Evolutionary conservation across 352 stramenopile genomes (phyloP).

Genomic region (Globisporangium lucens): DNA sequence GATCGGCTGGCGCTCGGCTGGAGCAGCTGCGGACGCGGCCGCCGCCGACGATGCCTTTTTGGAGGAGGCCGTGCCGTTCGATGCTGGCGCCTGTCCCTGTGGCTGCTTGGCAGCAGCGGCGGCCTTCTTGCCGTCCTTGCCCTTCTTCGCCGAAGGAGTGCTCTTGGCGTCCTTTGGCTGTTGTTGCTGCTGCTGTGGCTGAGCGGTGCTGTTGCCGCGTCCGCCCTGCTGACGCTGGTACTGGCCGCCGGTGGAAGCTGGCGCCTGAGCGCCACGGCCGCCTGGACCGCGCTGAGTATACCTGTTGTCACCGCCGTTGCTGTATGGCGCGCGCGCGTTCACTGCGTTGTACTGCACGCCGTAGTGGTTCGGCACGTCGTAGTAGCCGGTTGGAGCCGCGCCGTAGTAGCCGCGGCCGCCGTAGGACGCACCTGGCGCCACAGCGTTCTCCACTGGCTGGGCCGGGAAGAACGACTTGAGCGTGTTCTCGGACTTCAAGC

Average conservation of each 20-base stretch:
- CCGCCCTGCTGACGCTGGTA: conserved; percentile 27
- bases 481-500: conserved; percentile 92
- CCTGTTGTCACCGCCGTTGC: conserved; percentile 31
- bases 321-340: conserved; percentile 42
- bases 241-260: conserved; percentile 17
- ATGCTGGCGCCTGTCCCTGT: conserved; percentile 20
- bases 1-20: conserved; percentile 66
- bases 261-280: conserved; percentile 13
- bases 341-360: conserved; percentile 51
- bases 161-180: conserved; percentile 44
- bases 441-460: conserved; percentile 51
- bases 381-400: conserved; percentile 50
- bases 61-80: conserved; percentile 16
- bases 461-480: conserved; percentile 90
- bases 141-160: conserved; percentile 45
- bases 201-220: conserved; percentile 21
- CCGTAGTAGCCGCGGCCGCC: conserved; percentile 70
- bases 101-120: conserved; percentile 22
- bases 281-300: conserved; percentile 35
- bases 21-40: conserved; percentile 9
- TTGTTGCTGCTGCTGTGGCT: conserved; percentile 30
- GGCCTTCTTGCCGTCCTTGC: conserved; percentile 63
- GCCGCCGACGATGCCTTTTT: conserved; percentile 27
- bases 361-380: conserved; percentile 59
- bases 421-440: conserved; percentile 38